Evolutionary conservation across 176 grass and related monocot species (phyloP).

Genomic region (Rhynchospora pubera): DNA sequence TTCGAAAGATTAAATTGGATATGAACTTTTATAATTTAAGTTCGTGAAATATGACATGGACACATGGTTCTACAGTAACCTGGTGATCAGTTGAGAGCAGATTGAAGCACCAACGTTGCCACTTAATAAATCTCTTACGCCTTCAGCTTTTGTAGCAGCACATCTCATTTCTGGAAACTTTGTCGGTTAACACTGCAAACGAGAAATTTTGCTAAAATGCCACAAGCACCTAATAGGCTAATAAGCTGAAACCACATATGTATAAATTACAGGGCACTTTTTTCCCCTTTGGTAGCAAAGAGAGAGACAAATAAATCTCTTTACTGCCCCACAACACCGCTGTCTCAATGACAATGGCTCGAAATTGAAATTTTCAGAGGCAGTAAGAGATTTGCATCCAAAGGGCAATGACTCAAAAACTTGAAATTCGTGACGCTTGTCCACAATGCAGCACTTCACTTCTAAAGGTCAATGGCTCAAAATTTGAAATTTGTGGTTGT

Average conservation of each 20-base stretch:
- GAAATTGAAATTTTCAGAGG: too few relatives aligned
- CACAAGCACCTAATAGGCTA: neutral
- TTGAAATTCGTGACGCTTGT: too few relatives aligned
- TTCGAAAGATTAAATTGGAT: too few relatives aligned
- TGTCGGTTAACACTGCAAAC: neutral
- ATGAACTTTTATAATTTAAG: too few relatives aligned
- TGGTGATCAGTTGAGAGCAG: slow-evolving; percentile 9
- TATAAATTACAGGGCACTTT: neutral
- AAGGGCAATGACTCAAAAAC: too few relatives aligned
- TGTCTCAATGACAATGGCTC: neutral
- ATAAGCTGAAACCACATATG: neutral
- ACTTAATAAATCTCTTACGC: neutral
- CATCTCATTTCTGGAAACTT: neutral
- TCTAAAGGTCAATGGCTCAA: neutral
- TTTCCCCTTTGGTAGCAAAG: neutral
- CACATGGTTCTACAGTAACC: neutral
- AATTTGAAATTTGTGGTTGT: neutral
- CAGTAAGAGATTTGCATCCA: too few relatives aligned
- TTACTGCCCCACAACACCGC: neutral
- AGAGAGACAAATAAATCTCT: neutral
- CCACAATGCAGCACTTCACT: neutral
- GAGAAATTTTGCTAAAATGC: neutral
- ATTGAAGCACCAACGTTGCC: neutral
- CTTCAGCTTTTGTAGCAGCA: neutral
- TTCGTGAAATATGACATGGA: too few relatives aligned